Percentiles rank a stretch among this genome's conserved stretches.
Evolutionary conservation across 164 flowering plant species (phyloP).

Genomic region (Stephania yunnanensis): DNA sequence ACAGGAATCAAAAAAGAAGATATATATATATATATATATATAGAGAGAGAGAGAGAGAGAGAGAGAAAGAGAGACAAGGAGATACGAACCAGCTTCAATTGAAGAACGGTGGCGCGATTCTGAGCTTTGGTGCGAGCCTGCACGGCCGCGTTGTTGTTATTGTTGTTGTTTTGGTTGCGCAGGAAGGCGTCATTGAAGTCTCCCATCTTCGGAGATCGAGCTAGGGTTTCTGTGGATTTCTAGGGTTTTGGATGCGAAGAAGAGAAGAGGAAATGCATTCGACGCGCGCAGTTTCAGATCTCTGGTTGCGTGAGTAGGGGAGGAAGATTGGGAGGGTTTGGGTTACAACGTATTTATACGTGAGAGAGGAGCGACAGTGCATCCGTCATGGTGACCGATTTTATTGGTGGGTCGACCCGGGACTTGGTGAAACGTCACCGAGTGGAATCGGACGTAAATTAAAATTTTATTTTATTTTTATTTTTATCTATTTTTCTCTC

Average conservation of each 20-base stretch:
- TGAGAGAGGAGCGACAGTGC: not conserved
- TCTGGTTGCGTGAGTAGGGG: not conserved
- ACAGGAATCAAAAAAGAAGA: no score
- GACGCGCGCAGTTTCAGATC: not conserved
- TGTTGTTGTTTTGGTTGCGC: conserved; percentile 55
- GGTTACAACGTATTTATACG: not conserved
- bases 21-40: no score
- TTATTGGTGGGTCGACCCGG: not conserved
- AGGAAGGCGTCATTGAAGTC: conserved; percentile 69
- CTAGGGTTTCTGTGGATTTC: conserved; percentile 26
- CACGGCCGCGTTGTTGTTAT: conserved; percentile 56
- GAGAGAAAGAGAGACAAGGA: not conserved
- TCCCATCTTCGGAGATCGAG: conserved; percentile 45
- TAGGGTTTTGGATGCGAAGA: not conserved
- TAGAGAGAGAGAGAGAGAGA: no score
- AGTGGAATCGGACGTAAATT: not conserved
- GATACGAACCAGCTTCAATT: conserved; percentile 63
- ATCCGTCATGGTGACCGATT: not conserved
- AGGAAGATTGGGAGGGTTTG: not conserved
- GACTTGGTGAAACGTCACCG: not conserved
- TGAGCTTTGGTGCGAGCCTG: conserved; percentile 85
- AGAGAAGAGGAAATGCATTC: not conserved
- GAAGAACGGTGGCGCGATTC: conserved; percentile 81
- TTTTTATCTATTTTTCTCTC: no score
- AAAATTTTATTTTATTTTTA: no score